A percentile compares a stretch with the other conserved stretches of the same genome.
Conservation (phyloP, 2,329 filamentous ascomycete species). For the Aureobasidium subglaciale region DNA sequence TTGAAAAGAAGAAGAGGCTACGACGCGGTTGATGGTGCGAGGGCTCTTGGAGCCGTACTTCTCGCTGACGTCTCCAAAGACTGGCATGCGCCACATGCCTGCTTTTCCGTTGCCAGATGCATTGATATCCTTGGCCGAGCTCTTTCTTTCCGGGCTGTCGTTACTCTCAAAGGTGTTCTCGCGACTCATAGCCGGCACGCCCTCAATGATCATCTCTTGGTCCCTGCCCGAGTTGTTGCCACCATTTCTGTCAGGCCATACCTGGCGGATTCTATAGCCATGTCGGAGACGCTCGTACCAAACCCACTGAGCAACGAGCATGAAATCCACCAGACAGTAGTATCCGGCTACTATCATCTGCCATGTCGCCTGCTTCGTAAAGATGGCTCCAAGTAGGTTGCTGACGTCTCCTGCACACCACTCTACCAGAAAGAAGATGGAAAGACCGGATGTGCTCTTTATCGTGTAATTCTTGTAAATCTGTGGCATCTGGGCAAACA, state of each 20-base stretch:
- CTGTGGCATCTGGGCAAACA: conserved; percentile 62
- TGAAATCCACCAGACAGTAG: conserved; percentile 59
- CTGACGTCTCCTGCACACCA: conserved; percentile 59
- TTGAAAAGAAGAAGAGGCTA: conserved; percentile 33
- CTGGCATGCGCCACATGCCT: conserved; percentile 17
- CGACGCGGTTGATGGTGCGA: conserved; percentile 24
- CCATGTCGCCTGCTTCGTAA: conserved; percentile 59
- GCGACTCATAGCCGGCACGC: conserved; percentile 20
- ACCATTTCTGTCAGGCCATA: conserved; percentile 23
- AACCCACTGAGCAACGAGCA: conserved; percentile 56
- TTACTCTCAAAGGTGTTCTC: conserved; percentile 12
- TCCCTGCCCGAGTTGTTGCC: conserved; percentile 17
- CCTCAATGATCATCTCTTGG: conserved; percentile 27
- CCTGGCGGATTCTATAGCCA: conserved; percentile 36
- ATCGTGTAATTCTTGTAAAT: conserved; percentile 62
- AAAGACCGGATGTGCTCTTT: conserved; percentile 58
- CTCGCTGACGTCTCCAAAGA: conserved; percentile 20
- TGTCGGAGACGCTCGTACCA: conserved; percentile 57
- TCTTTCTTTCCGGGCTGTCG: conserved; percentile 7
- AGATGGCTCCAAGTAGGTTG: conserved; percentile 56
- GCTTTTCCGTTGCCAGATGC: conserved; percentile 14
- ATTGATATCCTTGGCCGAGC: conserved; percentile 16
- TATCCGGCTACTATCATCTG: conserved; percentile 59
- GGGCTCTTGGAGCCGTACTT: neutral
- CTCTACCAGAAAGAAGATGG: conserved; percentile 58